A percentile compares a stretch with the other conserved stretches of the same genome.
phyloP scores from a whole-genome alignment of 73 alveolate genomes.

The Effrenium voratum region DNA sequence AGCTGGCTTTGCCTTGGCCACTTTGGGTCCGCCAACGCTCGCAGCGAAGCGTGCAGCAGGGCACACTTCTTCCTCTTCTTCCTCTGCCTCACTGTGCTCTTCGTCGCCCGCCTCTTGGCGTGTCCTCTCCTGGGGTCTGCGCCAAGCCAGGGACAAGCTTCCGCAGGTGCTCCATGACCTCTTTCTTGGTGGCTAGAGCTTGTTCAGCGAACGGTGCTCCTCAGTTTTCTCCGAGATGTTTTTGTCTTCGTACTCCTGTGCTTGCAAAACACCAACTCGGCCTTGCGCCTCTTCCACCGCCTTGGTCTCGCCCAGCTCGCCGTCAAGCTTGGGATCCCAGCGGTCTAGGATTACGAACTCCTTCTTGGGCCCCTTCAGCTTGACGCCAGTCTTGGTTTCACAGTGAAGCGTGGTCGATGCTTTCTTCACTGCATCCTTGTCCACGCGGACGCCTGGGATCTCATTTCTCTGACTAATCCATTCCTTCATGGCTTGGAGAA shows the following conservation, averaged over 20 bases:
- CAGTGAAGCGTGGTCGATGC: too few relatives aligned
- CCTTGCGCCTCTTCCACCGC: conserved; percentile 21
- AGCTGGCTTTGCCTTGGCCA: not conserved
- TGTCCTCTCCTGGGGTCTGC: too few relatives aligned
- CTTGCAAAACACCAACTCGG: not conserved
- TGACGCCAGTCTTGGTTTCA: too few relatives aligned
- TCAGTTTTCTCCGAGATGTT: not conserved
- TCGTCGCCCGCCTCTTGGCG: too few relatives aligned
- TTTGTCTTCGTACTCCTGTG: conserved; percentile 16
- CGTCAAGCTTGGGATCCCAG: conserved; percentile 18
- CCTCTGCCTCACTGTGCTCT: not conserved
- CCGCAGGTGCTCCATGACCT: not conserved
- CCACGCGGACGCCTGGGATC: too few relatives aligned
- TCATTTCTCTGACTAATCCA: too few relatives aligned
- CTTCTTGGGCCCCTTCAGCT: not conserved
- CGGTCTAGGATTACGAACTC: not conserved
- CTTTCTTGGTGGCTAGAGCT: not conserved
- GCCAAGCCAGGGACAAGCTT: too few relatives aligned
- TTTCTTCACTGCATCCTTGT: too few relatives aligned
- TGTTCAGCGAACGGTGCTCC: conserved; percentile 16
- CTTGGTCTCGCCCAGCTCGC: conserved; percentile 13
- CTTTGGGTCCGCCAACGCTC: too few relatives aligned
- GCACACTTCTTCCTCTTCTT: not conserved
- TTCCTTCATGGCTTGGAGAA: too few relatives aligned
- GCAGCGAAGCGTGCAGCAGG: not conserved